phyloP scores from a whole-genome alignment of 2,329 filamentous ascomycete genomes.

The Harringtonia aguacate region DNA sequence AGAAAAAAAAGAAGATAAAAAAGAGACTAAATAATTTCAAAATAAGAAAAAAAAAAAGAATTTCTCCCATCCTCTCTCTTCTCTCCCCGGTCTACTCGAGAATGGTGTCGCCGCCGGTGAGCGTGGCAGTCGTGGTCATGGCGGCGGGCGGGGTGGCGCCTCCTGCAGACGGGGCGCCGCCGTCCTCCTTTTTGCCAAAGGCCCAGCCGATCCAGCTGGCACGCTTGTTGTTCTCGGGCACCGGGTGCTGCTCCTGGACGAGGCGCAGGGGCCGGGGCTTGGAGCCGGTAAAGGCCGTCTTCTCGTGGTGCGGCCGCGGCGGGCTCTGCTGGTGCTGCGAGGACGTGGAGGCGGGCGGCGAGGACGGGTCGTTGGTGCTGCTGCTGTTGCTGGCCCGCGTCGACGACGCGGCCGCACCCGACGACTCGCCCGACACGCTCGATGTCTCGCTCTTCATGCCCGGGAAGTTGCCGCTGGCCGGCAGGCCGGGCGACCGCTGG shows the following conservation, averaged over 20 bases:
- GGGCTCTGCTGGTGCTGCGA: slow-evolving; percentile 34
- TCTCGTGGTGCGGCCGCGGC: slow-evolving; percentile 43
- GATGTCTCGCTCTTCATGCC: slow-evolving; percentile 57
- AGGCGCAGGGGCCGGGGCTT: slow-evolving; percentile 79
- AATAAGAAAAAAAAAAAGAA: background rate
- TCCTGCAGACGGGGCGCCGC: background rate
- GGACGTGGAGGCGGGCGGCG: slow-evolving; percentile 28
- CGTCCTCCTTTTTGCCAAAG: slow-evolving; percentile 37
- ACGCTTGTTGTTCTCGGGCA: slow-evolving; percentile 47
- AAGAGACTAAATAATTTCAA: background rate
- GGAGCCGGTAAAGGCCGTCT: slow-evolving; percentile 49
- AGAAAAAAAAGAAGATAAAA: background rate
- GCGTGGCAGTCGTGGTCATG: background rate
- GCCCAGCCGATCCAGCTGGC: slow-evolving; percentile 57
- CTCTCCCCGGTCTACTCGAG: slow-evolving; percentile 10
- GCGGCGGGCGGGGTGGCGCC: background rate
- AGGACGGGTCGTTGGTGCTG: slow-evolving; percentile 20
- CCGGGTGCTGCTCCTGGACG: slow-evolving; percentile 83
- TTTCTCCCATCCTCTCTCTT: background rate
- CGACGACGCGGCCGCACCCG: slow-evolving; percentile 17
- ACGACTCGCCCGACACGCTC: slow-evolving; percentile 59
- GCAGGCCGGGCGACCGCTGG: slow-evolving; percentile 34
- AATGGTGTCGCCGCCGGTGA: slow-evolving; percentile 6
- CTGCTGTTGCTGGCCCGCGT: no score
- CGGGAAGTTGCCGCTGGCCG: slow-evolving; percentile 51